Evolutionary conservation across 2,329 filamentous ascomycete genomes (phyloP).

Genomic region (Neofusicoccum sp.): DNA sequence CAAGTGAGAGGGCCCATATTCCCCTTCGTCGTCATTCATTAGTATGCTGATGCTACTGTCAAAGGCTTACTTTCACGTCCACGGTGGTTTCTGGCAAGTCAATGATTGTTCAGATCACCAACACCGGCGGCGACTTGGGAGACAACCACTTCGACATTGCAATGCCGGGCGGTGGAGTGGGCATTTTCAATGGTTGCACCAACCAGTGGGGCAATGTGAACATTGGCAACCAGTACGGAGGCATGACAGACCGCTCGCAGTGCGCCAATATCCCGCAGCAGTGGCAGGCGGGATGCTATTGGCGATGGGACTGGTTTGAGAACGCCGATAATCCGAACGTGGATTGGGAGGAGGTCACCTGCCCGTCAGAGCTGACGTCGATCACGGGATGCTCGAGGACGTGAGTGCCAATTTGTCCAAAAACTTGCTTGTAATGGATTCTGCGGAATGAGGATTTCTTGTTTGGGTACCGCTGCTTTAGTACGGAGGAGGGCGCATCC

Average conservation of each 20-base stretch:
- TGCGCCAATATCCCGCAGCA: conserved; percentile 57
- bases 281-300: conserved; percentile 62
- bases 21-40: not conserved
- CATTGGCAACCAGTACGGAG: conserved; percentile 63
- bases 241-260: conserved; percentile 53
- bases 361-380: conserved; percentile 53
- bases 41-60: not conserved
- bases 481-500: too few relatives aligned
- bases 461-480: too few relatives aligned
- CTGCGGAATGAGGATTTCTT: too few relatives aligned
- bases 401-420: not conserved
- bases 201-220: conserved; percentile 52
- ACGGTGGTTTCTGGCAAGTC: conserved; percentile 58
- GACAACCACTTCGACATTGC: conserved; percentile 62
- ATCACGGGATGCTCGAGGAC: conserved; percentile 45
- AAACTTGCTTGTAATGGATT: too few relatives aligned
- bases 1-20: conserved; percentile 36
- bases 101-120: conserved; percentile 65
- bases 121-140: conserved; percentile 61
- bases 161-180: conserved; percentile 57
- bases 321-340: conserved; percentile 61
- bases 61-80: conserved; percentile 57
- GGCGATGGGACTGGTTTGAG: conserved; percentile 67
- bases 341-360: conserved; percentile 59
- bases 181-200: conserved; percentile 57